Conservation (phyloP, 2,329 filamentous ascomycete genomes). For the Exophiala lecanii-corni region DNA sequence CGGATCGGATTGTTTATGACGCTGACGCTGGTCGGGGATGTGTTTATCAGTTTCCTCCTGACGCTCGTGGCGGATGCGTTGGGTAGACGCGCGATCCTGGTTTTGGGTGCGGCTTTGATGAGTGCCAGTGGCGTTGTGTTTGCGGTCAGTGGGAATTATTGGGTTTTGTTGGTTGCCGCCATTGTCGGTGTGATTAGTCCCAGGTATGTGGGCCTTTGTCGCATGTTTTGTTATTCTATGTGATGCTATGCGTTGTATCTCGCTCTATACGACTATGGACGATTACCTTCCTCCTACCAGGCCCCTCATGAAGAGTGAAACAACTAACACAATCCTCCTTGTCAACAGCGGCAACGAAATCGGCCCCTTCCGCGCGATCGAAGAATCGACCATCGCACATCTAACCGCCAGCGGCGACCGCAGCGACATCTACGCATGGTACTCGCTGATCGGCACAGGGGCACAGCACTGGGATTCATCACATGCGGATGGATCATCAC, state of each 20-base stretch:
- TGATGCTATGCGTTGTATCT: too few species aligned
- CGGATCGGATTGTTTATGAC: conserved; percentile 63
- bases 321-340: background rate
- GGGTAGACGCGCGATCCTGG: conserved; percentile 51
- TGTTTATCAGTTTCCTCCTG: conserved; percentile 53
- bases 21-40: conserved; percentile 58
- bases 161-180: conserved; percentile 53
- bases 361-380: conserved; percentile 58
- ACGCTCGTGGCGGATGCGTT: conserved; percentile 56
- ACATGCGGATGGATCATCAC: conserved; percentile 50
- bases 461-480: conserved; percentile 51
- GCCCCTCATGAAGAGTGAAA: too few species aligned
- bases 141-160: conserved; percentile 49
- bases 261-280: too few species aligned
- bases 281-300: too few species aligned
- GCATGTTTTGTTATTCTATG: too few species aligned
- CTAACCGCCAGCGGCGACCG: conserved; percentile 16
- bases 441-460: conserved; percentile 49
- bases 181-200: conserved; percentile 58
- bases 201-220: conserved; percentile 36
- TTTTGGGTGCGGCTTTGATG: conserved; percentile 54
- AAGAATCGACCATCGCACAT: conserved; percentile 45
- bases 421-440: conserved; percentile 25
- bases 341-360: conserved; percentile 55
- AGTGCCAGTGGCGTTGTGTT: conserved; percentile 53